phyloP scores from a whole-genome alignment of 768 basidiomycete genomes.

The Phlebiopsis flavidoalba region DNA sequence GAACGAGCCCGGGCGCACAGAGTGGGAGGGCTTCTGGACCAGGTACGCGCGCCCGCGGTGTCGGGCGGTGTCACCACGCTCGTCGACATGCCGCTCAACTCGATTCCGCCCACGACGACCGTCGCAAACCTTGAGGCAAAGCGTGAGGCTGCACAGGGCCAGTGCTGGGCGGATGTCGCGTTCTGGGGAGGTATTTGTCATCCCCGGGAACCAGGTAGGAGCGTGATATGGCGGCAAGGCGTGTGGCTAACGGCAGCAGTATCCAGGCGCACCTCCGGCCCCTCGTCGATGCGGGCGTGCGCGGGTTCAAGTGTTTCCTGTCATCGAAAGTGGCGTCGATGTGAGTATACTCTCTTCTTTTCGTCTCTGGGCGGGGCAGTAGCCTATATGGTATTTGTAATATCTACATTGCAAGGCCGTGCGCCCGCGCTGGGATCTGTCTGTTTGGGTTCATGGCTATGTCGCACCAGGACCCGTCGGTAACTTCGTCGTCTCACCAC shows the following conservation, averaged over 20 bases:
- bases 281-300: constrained; percentile 77
- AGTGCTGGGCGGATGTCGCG: constrained; percentile 78
- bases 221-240: too few species aligned
- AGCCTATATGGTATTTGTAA: too few species aligned
- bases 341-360: constrained; percentile 33
- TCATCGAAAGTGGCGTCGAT: constrained; percentile 92
- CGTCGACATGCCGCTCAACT: constrained; percentile 98
- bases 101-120: constrained; percentile 93
- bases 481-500: not conserved
- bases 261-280: constrained; percentile 64
- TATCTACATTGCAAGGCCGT: too few species aligned
- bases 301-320: constrained; percentile 97
- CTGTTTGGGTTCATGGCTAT: not conserved
- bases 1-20: constrained; percentile 89
- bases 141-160: constrained; percentile 60
- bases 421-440: too few species aligned
- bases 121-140: constrained; percentile 70
- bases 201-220: constrained; percentile 82
- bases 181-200: constrained; percentile 97
- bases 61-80: constrained; percentile 95
- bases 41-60: constrained; percentile 87
- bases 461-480: not conserved
- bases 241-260: constrained; percentile 6
- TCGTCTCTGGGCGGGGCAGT: too few species aligned
- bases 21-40: constrained; percentile 92